A percentile compares a stretch with the other conserved stretches of the same genome.
Conservation (phyloP, 1,284 basidiomycete species). For the Boletus semigastroideus region DNA sequence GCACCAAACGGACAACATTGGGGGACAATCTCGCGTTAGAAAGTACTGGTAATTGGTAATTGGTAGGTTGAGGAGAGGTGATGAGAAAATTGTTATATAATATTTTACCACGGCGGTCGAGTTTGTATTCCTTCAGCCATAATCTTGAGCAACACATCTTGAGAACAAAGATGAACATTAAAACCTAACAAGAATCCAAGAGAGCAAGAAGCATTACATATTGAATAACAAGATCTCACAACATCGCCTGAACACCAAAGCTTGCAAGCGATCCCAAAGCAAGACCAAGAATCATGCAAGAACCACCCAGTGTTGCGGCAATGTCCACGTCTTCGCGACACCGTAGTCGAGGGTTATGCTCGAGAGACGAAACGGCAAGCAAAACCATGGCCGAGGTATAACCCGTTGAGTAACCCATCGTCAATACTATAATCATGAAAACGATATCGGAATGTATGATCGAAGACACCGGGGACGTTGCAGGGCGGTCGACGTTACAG, state of each 20-base stretch:
- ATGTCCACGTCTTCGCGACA: constrained; percentile 1
- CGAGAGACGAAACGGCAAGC: neutral
- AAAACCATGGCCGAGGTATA: neutral
- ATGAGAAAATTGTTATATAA: no score
- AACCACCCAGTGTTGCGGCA: constrained; percentile 2
- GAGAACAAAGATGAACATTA: no score
- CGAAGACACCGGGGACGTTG: neutral
- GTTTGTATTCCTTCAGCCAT: no score
- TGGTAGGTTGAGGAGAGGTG: no score
- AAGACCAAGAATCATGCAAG: constrained; percentile 1
- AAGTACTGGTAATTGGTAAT: no score
- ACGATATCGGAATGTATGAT: neutral
- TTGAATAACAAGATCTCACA: neutral
- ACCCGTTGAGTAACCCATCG: neutral
- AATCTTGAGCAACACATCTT: no score
- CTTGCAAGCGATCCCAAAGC: neutral
- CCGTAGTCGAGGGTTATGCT: neutral
- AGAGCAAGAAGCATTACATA: no score
- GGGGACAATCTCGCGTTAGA: neutral
- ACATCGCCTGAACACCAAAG: neutral
- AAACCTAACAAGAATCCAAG: neutral
- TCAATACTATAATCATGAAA: neutral
- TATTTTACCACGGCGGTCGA: no score
- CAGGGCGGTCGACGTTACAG: neutral
- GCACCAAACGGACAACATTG: neutral